These are phyloP conservation scores for Saccharomycopsis oosterbeekiorum DNA, from an alignment of 805 yeast genomes.

Conservation along the genomic window DNA sequence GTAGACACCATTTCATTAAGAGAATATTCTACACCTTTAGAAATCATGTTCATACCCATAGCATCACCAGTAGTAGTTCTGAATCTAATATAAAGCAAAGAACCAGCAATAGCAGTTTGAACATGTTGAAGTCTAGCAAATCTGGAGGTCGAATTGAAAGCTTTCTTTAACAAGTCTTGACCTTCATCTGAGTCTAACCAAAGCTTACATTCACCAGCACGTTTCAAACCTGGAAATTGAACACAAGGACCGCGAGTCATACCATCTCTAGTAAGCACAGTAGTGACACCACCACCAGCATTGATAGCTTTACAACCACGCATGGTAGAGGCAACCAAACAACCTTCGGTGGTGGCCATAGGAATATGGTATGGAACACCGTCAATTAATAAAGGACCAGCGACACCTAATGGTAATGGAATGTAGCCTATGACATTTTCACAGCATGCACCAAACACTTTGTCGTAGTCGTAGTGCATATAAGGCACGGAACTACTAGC, in stretches of 20 bases:
- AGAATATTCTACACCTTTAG: conserved; percentile 91
- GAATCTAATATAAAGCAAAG: conserved; percentile 78
- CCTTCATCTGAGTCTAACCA: conserved; percentile 98
- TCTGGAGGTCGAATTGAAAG: conserved; percentile 93
- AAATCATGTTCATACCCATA: conserved; percentile 99
- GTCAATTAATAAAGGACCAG: conserved; percentile 92
- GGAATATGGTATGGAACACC: conserved; percentile 86
- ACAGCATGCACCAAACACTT: conserved; percentile 98
- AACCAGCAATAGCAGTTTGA: conserved; percentile 92
- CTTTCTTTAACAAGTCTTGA: conserved; percentile 66
- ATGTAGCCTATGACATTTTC: conserved; percentile 95
- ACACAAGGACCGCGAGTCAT: conserved; percentile 99
- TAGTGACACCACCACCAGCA: conserved; percentile 90
- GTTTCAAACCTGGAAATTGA: conserved; percentile 63
- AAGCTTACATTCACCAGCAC: conserved; percentile 90
- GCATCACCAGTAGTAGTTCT: conserved; percentile 99
- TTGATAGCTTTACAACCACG: conserved; percentile 98
- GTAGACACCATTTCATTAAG: conserved; percentile 77
- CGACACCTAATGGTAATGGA: conserved; percentile 96
- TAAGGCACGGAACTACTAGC: conserved; percentile 69
- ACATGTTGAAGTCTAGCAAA: conserved; percentile 90
- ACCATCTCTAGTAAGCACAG: conserved; percentile 91
- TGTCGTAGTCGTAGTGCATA: conserved; percentile 77
- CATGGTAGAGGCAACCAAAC: conserved; percentile 96
- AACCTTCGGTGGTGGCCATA: conserved; percentile 99